phyloP scores from a whole-genome alignment of 164 flowering plant genomes.

The Dillenia suffruticosa region DNA sequence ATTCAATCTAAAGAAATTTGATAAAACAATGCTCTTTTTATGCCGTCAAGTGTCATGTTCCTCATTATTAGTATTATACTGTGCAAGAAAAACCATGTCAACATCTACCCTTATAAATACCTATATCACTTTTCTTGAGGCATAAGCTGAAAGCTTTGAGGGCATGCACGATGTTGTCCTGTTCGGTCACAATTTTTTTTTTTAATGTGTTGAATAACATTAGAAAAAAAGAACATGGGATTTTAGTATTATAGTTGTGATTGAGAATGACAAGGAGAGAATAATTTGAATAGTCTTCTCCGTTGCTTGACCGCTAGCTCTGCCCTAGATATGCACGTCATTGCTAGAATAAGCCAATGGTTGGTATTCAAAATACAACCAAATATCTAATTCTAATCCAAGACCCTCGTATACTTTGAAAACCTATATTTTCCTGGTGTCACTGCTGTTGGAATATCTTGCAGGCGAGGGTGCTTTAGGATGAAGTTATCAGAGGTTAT shows the following conservation, averaged over 20 bases:
- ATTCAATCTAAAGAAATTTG: too few relatives aligned
- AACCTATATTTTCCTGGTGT: too few relatives aligned
- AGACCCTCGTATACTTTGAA: too few relatives aligned
- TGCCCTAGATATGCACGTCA: too few relatives aligned
- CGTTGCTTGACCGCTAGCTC: not conserved
- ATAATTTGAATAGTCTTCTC: not conserved
- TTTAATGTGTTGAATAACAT: constrained; percentile 3
- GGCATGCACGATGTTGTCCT: too few relatives aligned
- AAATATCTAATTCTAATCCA: too few relatives aligned
- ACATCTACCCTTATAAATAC: constrained; percentile 12
- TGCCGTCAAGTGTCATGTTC: constrained; percentile 17
- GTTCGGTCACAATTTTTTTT: constrained; percentile 1
- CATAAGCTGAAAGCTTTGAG: constrained; percentile 5
- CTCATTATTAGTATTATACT: constrained; percentile 7
- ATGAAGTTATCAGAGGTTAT: too few relatives aligned
- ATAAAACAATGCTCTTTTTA: not conserved
- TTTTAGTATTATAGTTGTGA: not conserved
- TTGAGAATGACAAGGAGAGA: constrained; percentile 3
- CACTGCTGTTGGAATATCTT: too few relatives aligned
- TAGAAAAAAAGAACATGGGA: not conserved
- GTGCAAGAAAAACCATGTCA: constrained; percentile 12
- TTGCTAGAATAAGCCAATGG: too few relatives aligned
- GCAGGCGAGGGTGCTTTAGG: too few relatives aligned
- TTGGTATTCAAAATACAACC: too few relatives aligned
- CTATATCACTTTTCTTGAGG: constrained; percentile 10